Conservation (phyloP, 2,329 filamentous ascomycete genomes). For the Ophiostoma perfectum region DNA sequence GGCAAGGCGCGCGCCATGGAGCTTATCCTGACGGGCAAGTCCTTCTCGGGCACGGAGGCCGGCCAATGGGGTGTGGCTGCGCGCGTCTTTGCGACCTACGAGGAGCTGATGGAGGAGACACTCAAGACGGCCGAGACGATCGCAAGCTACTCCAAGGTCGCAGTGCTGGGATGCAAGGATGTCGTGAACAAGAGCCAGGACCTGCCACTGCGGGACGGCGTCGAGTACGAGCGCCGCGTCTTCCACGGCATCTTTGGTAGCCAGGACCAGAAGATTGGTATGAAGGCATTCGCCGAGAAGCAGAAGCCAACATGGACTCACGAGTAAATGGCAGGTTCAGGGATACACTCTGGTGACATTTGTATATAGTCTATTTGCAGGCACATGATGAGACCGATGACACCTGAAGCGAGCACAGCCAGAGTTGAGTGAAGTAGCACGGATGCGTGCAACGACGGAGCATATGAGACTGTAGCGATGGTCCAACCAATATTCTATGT, state of each 20-base stretch:
- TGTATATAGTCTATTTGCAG: too few relatives aligned
- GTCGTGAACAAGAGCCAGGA: slow-evolving; percentile 99
- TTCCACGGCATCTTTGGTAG: slow-evolving; percentile 94
- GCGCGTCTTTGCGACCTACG: slow-evolving; percentile 69
- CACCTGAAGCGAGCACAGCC: too few relatives aligned
- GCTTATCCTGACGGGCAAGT: slow-evolving; percentile 78
- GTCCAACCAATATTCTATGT: background rate
- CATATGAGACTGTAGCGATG: background rate
- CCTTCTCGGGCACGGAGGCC: slow-evolving; percentile 77
- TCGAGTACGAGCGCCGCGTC: slow-evolving; percentile 88
- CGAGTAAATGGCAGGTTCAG: slow-evolving; percentile 45
- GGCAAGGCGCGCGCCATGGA: slow-evolving; percentile 89
- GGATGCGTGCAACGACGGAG: background rate
- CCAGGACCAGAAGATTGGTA: slow-evolving; percentile 93
- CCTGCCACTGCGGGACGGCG: slow-evolving; percentile 74
- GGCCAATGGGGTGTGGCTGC: slow-evolving; percentile 88
- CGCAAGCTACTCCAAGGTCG: slow-evolving; percentile 78
- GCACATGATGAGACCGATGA: too few relatives aligned
- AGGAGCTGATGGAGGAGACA: slow-evolving; percentile 75
- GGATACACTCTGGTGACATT: background rate
- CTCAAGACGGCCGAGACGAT: slow-evolving; percentile 84
- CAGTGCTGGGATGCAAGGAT: slow-evolving; percentile 86
- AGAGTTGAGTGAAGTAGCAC: slow-evolving; percentile 3
- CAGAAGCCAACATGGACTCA: slow-evolving; percentile 86
- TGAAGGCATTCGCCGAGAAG: slow-evolving; percentile 95